Evolutionary conservation across 177 flowering plant species (phyloP).

Genomic region (Vitis hybrid): DNA sequence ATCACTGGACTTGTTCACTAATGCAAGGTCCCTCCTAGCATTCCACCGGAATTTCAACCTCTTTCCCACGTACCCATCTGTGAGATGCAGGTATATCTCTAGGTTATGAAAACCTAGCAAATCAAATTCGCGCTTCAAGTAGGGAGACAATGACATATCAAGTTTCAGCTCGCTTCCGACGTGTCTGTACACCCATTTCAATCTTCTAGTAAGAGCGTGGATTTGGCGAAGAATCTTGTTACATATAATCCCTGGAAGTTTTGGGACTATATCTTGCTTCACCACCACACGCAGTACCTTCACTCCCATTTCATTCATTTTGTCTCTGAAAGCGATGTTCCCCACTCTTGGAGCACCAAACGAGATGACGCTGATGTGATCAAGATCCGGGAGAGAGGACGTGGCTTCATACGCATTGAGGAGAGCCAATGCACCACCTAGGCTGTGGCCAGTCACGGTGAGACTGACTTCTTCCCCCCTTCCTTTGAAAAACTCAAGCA

Average conservation of each 20-base stretch:
- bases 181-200: conserved; percentile 47
- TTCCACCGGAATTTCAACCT: conserved; percentile 17
- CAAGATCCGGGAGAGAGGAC: conserved; percentile 14
- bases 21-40: conserved; percentile 47
- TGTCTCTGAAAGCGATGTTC: conserved; percentile 37
- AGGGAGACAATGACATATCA: conserved; percentile 33
- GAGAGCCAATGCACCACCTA: conserved; percentile 50
- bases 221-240: conserved; percentile 28
- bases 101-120: conserved; percentile 34
- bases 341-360: conserved; percentile 54
- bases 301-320: conserved; percentile 32
- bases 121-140: conserved; percentile 32
- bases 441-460: conserved; percentile 56
- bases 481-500: neutral
- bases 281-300: conserved; percentile 35
- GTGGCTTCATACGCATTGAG: conserved; percentile 49
- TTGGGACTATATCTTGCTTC: conserved; percentile 42
- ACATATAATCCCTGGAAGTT: conserved; percentile 38
- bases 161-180: conserved; percentile 45
- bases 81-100: conserved; percentile 48
- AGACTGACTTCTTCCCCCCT: conserved; percentile 43
- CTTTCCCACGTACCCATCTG: conserved; percentile 28
- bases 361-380: conserved; percentile 27
- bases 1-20: conserved; percentile 57
- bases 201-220: conserved; percentile 23